Base-by-base conservation (phyloP, 768 basidiomycete genomes). In the Tylopilus subfusipes region DNA sequence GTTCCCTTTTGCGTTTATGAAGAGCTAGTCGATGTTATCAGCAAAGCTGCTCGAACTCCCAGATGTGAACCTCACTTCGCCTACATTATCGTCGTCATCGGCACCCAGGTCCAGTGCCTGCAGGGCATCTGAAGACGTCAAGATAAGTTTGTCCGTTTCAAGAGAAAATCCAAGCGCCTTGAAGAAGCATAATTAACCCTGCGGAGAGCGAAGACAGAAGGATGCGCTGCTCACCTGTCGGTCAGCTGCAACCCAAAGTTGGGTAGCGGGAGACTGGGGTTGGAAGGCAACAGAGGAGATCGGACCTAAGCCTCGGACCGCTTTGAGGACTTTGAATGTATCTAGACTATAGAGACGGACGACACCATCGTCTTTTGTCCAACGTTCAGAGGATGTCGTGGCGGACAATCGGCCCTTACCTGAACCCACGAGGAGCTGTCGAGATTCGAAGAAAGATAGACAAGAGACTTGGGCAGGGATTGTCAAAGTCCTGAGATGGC, bases 201-300 rank as follows among this genome's bases (percentile, higher is more conserved):
- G 33, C 42, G 38, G n/a, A 45, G 22, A 22, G 21, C 5, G n/a
- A 30, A 29, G 27, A 46, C 25, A 29, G 5, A 5, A 38, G 16
- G 16, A 43, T 21, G 30, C 25, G 11, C 45, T 38, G 31, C 40
- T 59, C 56, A 88, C 90, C 62, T 76, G 74, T 59, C 71, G 69
- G 22, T 86, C 87, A 63, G 78, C 81, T 3, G 85, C 87, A 27
- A 90, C 62, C 88, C 86, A 92, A 5, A 84, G 72, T 50, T 78
- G 75, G 42, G 76, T 69, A 14, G 77, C 56, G 27, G 78, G 71
- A 16, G 75, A 71, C 31, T 71, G 67, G 56, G 75, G 68, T 10
- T 76, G 62, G 60, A 79, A 81, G 2, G 76, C 69, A 24, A 90
- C 73, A 0, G 86, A 90, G 0, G 88, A 84, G 22, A 92, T 72